Evolutionary conservation across 768 basidiomycete genomes (phyloP), one percentile per base, ranked within the genome.

Genomic region (Auriculariales sp.): DNA sequence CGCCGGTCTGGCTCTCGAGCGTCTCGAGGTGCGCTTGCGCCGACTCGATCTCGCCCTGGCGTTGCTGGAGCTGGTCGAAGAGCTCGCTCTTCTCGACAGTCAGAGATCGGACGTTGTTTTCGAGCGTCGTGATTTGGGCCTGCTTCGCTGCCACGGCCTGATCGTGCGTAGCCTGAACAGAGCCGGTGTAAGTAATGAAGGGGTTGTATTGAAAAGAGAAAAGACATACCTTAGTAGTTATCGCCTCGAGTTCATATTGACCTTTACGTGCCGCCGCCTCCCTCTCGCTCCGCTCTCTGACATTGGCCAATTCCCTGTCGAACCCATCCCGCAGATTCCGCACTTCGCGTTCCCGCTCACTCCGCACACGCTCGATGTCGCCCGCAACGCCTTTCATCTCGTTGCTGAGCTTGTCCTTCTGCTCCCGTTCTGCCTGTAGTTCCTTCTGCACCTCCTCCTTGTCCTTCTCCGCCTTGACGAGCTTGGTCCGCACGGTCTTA

Each of bases 381-480:
- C 70, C 73, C 55, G 75, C 75, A 45, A 88, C 61, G 53, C 64
- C 72, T 45, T 70, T 69, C 50, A 58, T 65, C 49, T 71, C 72
- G 46, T 61, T 66, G 49, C 61, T 75, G 51, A 75, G 80, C 61
- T 63, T 77, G 55, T 72, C 78, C 54, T 64, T 69, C 46, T 78
- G 77, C 15, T 64, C 70, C 56, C 68, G 71, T 34, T 72, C 77
- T 55, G 70, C 75, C 42, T 80, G 79, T 28, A 69, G 58, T 55
- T 88, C 85, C 58, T 74, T 79, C 46, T 74, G 52, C 0, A 75
- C 70, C 52, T 94, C 91, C 31, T 97, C 92, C 56, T 78, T 78
- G 22, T 94, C 91, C 68, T 91, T 92, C 65, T 98, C 94, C 4
- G 90, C 82, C 60, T 91, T 97, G 27, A 97, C 89, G n/a, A 94